Evolutionary conservation across 768 basidiomycete species (phyloP).

Genomic region (Boletus bicolor): DNA sequence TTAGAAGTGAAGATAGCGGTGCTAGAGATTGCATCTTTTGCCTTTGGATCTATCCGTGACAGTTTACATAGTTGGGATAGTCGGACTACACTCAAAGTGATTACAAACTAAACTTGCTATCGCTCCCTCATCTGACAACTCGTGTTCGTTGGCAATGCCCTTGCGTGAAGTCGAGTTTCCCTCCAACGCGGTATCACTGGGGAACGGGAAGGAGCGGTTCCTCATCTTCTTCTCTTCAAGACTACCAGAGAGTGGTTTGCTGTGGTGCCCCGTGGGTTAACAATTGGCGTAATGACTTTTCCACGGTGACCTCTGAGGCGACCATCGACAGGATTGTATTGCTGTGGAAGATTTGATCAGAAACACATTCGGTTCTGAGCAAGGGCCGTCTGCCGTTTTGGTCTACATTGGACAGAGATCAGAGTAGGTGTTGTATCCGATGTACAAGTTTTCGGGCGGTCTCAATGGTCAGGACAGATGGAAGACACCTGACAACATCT

Average conservation of each 20-base stretch:
- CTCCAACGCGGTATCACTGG: conserved; percentile 36
- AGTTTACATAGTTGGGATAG: conserved; percentile 4
- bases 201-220: conserved; percentile 45
- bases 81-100: background rate
- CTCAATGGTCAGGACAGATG: conserved; percentile 44
- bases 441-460: background rate
- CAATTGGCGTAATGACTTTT: background rate
- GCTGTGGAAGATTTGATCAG: conserved; percentile 55
- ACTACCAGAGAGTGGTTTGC: conserved; percentile 42
- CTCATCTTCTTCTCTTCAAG: conserved; percentile 72
- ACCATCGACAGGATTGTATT: conserved; percentile 56
- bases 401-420: conserved; percentile 66
- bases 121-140: background rate
- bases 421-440: conserved; percentile 45
- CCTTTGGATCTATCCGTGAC: background rate
- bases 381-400: conserved; percentile 51
- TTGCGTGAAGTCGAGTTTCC: conserved; percentile 38
- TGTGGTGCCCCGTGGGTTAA: conserved; percentile 69
- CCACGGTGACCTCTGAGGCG: conserved; percentile 5
- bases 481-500: conserved; percentile 57
- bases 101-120: background rate
- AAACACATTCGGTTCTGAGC: conserved; percentile 44
- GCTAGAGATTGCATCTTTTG: conserved; percentile 6
- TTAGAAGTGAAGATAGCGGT: conserved; percentile 10
- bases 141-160: conserved; percentile 42